These are phyloP conservation scores for Cicer chorassanicum DNA, from an alignment of 306 rosid species.

Conservation along the genomic window DNA sequence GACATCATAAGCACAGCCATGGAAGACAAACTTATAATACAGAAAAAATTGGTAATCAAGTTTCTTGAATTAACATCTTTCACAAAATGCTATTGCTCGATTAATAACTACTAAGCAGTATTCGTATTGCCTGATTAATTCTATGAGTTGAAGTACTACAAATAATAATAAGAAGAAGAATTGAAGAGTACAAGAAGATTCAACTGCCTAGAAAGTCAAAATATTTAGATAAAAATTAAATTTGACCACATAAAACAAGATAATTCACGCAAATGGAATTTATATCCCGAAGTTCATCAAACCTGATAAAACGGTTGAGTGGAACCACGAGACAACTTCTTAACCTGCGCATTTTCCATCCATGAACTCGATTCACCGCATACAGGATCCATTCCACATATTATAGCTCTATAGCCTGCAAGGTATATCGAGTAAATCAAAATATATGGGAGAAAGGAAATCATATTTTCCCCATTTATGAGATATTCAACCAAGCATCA, in stretches of 20 bases:
- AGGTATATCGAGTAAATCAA: constrained; percentile 39
- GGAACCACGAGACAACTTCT: constrained; percentile 63
- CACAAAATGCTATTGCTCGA: constrained; percentile 15
- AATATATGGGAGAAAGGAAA: constrained; percentile 24
- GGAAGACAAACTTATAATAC: constrained; percentile 6
- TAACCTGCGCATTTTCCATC: constrained; percentile 90
- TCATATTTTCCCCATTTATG: constrained; percentile 10
- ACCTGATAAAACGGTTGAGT: constrained; percentile 90
- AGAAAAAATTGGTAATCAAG: background rate
- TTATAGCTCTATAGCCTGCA: constrained; percentile 81
- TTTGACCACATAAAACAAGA: constrained; percentile 15
- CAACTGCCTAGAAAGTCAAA: background rate
- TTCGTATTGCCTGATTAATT: background rate
- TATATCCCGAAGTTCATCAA: constrained; percentile 20
- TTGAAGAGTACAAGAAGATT: constrained; percentile 29
- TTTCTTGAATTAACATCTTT: constrained; percentile 36
- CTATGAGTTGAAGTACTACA: constrained; percentile 15
- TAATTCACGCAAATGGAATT: constrained; percentile 16
- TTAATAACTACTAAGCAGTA: constrained; percentile 6
- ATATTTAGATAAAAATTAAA: constrained; percentile 18
- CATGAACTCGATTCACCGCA: constrained; percentile 91
- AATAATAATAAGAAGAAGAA: background rate
- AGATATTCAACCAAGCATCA: constrained; percentile 26
- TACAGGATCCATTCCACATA: constrained; percentile 97
- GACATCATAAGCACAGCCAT: constrained; percentile 6